Evolutionary conservation across 805 yeast genomes (phyloP), one percentile per base, ranked within the genome.

Genomic region (Clavispora fructus): DNA sequence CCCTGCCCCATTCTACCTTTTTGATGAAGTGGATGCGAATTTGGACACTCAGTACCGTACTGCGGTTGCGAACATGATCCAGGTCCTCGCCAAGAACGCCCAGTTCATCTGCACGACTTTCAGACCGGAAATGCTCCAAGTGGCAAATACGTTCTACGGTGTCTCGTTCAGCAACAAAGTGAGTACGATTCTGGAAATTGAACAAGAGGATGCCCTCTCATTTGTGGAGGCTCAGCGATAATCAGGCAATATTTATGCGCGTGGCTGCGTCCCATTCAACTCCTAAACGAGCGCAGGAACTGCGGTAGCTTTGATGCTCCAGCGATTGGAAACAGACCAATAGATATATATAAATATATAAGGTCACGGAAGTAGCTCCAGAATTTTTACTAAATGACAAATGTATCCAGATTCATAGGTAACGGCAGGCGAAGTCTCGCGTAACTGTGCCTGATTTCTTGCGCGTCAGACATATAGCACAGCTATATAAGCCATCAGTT

Each of bases 81-180:
- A 79, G 53, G 74, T 78, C 31, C 66, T 91, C 45, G 79, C 96
- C 17, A 40, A 44, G 25, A 66, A 75, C 45, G 95, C 95, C 12
- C 99, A 94, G 65, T 94, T 92, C 59, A 89, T 94, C 33, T 91
- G 98, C 63, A 94, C 99, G 1, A 94, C 99, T 0, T 94, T 94
- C 73, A 75, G 97, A 56, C 88, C 95, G 1, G 99, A 94, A 62
- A 82, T 94, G 87, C 69, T 94, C 32, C 83, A 83, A 51, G 88
- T 83, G 7, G 95, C 97, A 6, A 88, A 87, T 62, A 83, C 81
- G 50, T 90, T 86, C 59, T 92, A 81, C 61, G 96, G 97, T 17
- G 97, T 94, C 1, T 79, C 81, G 69, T 92, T 83, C 62, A 80
- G 79, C 49, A 85, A 87, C 59, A 87, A 88, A 58, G 88, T 87